Evolutionary conservation across 2,329 filamentous ascomycete genomes (phyloP).

Genomic region (Aspergillus jensenii): DNA sequence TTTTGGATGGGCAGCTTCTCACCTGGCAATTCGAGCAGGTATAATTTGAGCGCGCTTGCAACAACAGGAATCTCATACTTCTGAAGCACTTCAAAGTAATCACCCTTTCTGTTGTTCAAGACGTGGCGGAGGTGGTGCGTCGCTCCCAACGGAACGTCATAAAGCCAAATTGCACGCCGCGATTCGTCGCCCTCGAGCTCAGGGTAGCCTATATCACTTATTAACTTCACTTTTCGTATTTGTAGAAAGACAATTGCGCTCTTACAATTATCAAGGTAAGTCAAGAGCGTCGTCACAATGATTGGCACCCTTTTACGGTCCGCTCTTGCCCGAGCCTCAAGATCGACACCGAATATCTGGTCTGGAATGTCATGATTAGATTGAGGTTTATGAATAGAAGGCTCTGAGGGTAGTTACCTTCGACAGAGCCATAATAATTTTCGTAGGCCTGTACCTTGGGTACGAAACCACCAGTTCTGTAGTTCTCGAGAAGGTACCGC

Average conservation of each 20-base stretch:
- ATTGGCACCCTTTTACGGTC: slow-evolving; percentile 95
- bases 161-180: slow-evolving; percentile 87
- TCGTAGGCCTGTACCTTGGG: slow-evolving; percentile 92
- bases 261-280: slow-evolving; percentile 82
- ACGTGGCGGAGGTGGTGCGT: slow-evolving; percentile 80
- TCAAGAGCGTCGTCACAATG: slow-evolving; percentile 88
- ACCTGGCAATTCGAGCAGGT: slow-evolving; percentile 92
- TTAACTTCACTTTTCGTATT: slow-evolving; percentile 2
- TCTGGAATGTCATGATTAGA: slow-evolving; percentile 49
- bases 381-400: background rate
- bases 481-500: slow-evolving; percentile 92
- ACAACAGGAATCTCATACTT: slow-evolving; percentile 94
- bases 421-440: slow-evolving; percentile 98
- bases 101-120: slow-evolving; percentile 83
- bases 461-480: slow-evolving; percentile 88
- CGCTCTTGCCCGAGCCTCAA: slow-evolving; percentile 89
- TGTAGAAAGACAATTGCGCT: background rate
- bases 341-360: slow-evolving; percentile 95
- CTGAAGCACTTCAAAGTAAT: slow-evolving; percentile 73
- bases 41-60: slow-evolving; percentile 88
- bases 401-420: slow-evolving; percentile 49
- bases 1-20: slow-evolving; percentile 38
- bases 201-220: slow-evolving; percentile 67
- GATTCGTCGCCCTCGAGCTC: slow-evolving; percentile 96
- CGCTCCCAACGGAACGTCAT: slow-evolving; percentile 81